Conservation (phyloP, 176 grass and related monocot genomes). For the Pontederia crassipes region DNA sequence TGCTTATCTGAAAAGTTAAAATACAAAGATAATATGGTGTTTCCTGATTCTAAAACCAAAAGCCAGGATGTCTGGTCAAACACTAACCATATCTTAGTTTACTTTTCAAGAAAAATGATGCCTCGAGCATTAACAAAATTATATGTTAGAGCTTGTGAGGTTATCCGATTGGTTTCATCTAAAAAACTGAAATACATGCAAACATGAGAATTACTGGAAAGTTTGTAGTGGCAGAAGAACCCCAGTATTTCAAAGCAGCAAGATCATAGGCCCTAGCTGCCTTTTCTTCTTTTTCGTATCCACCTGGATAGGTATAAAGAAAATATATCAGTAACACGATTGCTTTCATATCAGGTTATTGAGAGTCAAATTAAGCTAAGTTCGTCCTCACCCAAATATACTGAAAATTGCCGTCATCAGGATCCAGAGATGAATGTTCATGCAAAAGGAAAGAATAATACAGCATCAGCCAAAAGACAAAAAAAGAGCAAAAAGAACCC, state of each 20-base stretch:
- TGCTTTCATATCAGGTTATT: neutral
- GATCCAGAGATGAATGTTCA: neutral
- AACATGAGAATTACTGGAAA: constrained; percentile 34
- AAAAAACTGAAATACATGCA: neutral
- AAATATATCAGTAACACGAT: neutral
- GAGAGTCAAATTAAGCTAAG: neutral
- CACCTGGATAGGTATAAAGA: constrained; percentile 36
- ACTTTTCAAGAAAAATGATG: too few relatives aligned
- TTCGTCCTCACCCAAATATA: constrained; percentile 9
- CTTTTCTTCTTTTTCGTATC: constrained; percentile 86
- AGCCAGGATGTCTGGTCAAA: neutral
- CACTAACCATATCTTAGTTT: too few relatives aligned
- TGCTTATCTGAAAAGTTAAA: constrained; percentile 36
- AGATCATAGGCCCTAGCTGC: constrained; percentile 91
- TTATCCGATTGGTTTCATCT: too few relatives aligned
- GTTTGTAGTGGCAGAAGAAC: constrained; percentile 55
- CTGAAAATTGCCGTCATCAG: neutral
- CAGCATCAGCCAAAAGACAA: too few relatives aligned
- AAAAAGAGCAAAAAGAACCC: too few relatives aligned
- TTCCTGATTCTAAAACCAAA: neutral
- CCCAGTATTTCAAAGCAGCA: constrained; percentile 91
- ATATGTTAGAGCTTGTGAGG: too few relatives aligned
- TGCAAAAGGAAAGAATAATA: neutral
- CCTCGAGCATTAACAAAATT: too few relatives aligned
- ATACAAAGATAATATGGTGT: neutral